A percentile compares a stretch with the other conserved stretches of the same genome.
Evolutionary conservation across 495 filamentous ascomycete genomes (phyloP).

Genomic region (Podospora tetraspora): DNA sequence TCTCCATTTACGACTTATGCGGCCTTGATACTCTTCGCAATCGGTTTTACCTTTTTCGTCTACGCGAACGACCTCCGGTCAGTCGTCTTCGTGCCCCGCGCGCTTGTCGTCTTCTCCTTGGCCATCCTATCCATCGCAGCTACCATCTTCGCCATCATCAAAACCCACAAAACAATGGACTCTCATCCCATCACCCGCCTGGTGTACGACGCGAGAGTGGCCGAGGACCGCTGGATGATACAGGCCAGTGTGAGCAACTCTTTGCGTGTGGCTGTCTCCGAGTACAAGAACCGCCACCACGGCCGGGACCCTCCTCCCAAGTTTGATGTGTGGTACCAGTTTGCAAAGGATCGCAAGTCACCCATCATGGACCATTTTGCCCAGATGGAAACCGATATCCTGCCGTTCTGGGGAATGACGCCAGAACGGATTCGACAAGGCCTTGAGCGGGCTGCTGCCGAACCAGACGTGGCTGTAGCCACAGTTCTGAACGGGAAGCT

Average conservation of each 20-base stretch:
- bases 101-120: slow-evolving; percentile 33
- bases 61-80: slow-evolving; percentile 36
- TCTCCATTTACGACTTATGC: slow-evolving; percentile 25
- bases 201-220: slow-evolving; percentile 46
- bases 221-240: slow-evolving; percentile 40
- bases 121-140: slow-evolving; percentile 27
- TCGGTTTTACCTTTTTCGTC: slow-evolving; percentile 37
- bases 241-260: slow-evolving; percentile 47
- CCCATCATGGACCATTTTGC: slow-evolving; percentile 71
- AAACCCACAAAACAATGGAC: slow-evolving; percentile 10
- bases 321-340: slow-evolving; percentile 72
- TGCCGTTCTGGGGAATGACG: slow-evolving; percentile 66
- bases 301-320: slow-evolving; percentile 54
- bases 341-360: slow-evolving; percentile 57
- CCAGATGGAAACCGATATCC: slow-evolving; percentile 62
- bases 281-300: slow-evolving; percentile 55
- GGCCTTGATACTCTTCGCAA: slow-evolving; percentile 28
- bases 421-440: slow-evolving; percentile 54
- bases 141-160: slow-evolving; percentile 27
- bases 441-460: slow-evolving; percentile 30
- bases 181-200: slow-evolving; percentile 49
- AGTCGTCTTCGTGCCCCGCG: slow-evolving; percentile 38
- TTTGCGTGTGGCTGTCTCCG: slow-evolving; percentile 48
- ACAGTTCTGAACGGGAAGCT: slow-evolving; percentile 48
- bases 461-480: slow-evolving; percentile 35